Conservation (phyloP, 441 rosid species). For the Manihot esculenta region DNA sequence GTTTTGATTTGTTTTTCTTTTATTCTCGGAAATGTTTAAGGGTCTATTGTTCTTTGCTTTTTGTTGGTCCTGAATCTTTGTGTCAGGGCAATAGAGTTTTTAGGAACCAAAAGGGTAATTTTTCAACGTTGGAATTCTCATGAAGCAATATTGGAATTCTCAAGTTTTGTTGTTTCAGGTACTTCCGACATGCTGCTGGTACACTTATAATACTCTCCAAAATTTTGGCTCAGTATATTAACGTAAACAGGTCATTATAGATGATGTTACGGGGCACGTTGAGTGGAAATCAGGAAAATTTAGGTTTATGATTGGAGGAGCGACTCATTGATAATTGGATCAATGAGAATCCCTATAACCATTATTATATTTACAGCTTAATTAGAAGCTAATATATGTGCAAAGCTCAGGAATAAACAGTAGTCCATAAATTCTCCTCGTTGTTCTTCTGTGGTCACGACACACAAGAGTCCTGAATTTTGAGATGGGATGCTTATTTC, state of each 20-base stretch:
- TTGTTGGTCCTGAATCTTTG: conserved; percentile 19
- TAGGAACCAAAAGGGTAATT: no score
- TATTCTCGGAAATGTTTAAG: no score
- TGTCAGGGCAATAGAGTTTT: no score
- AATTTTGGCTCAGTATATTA: conserved; percentile 80
- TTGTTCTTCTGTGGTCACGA: not conserved
- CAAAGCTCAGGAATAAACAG: not conserved
- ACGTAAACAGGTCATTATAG: conserved; percentile 80
- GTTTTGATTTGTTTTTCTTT: not conserved
- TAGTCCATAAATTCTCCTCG: not conserved
- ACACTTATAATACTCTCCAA: conserved; percentile 74
- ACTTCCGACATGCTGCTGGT: conserved; percentile 86
- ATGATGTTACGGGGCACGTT: no score
- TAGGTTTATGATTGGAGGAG: not conserved
- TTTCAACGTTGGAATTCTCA: no score
- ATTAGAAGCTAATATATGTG: conserved; percentile 7
- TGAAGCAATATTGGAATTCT: no score
- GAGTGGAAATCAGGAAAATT: not conserved
- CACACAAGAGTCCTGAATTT: not conserved
- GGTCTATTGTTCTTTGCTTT: no score
- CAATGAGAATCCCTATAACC: not conserved
- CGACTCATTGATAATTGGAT: not conserved
- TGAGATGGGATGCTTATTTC: not conserved
- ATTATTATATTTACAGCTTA: not conserved
- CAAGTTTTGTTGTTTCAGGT: conserved; percentile 62